Evolutionary conservation across 1,139 yeast species (phyloP).

Genomic region (Geotrichum bryndzae): DNA sequence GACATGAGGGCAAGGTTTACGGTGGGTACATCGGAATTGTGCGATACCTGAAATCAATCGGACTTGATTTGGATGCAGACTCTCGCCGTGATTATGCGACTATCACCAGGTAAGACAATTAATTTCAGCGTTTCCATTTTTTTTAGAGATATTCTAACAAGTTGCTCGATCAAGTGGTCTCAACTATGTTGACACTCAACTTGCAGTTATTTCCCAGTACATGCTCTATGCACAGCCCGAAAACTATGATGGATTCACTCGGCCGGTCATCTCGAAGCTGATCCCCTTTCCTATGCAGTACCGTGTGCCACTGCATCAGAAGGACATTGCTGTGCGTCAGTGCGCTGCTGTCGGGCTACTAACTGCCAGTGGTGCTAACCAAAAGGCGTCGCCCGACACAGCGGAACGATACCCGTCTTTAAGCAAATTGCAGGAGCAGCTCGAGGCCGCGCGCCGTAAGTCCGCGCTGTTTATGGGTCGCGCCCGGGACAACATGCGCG

Average conservation of each 20-base stretch:
- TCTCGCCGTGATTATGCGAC: slow-evolving; percentile 12
- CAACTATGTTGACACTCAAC: slow-evolving; percentile 37
- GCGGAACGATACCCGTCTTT: slow-evolving; percentile 29
- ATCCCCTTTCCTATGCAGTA: slow-evolving; percentile 86
- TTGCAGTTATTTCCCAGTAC: slow-evolving; percentile 52
- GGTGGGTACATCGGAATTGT: slow-evolving; percentile 51
- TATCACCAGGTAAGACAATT: not conserved
- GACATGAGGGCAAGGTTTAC: slow-evolving; percentile 30
- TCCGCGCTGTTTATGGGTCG: slow-evolving; percentile 44
- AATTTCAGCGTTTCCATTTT: slow-evolving; percentile 28
- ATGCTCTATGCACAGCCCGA: slow-evolving; percentile 52
- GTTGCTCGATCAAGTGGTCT: not conserved
- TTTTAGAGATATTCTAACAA: not conserved
- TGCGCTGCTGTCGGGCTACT: slow-evolving; percentile 37
- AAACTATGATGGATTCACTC: slow-evolving; percentile 61
- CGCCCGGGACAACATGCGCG: slow-evolving; percentile 47
- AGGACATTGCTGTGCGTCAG: slow-evolving; percentile 43
- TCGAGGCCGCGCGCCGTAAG: slow-evolving; percentile 43
- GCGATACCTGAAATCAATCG: slow-evolving; percentile 31
- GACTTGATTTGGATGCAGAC: slow-evolving; percentile 24
- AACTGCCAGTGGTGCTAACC: slow-evolving; percentile 22
- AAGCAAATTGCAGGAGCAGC: slow-evolving; percentile 35
- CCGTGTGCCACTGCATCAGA: slow-evolving; percentile 57
- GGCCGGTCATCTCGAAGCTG: slow-evolving; percentile 52
- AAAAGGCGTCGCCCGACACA: slow-evolving; percentile 33